Evolutionary conservation across 108 stramenopile species (phyloP).

Genomic region (Skeletonema costatum): DNA sequence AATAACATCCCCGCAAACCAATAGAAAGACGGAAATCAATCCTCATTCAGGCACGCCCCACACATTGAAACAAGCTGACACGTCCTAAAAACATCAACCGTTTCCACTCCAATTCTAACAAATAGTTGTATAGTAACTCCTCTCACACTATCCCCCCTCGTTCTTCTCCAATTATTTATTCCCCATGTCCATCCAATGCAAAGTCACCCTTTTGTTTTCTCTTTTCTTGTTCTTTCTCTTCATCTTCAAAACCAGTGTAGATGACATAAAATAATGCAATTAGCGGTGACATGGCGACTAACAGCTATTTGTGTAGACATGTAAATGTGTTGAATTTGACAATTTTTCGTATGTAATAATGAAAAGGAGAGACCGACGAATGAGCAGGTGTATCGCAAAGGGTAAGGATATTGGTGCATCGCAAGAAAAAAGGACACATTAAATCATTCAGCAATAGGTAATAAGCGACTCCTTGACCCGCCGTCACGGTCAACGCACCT

Average conservation of each 20-base stretch:
- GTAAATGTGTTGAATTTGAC: not conserved
- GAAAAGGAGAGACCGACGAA: conserved; percentile 1
- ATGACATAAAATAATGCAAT: conserved; percentile 79
- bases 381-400: not conserved
- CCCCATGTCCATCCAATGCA: conserved; percentile 86
- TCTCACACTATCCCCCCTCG: not conserved
- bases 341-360: not conserved
- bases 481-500: conserved; percentile 53
- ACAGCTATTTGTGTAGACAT: conserved; percentile 45
- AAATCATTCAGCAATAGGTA: not conserved
- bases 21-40: not conserved
- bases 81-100: not conserved
- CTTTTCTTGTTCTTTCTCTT: conserved; percentile 70
- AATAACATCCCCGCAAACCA: too few relatives aligned
- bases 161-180: conserved; percentile 40
- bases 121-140: not conserved
- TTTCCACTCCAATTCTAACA: not conserved
- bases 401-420: not conserved
- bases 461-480: not conserved
- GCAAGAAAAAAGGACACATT: not conserved
- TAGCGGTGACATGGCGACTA: conserved; percentile 85
- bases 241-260: conserved; percentile 81
- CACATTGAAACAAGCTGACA: not conserved
- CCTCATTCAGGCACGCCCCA: not conserved
- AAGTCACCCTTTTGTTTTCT: conserved; percentile 83